phyloP scores from a whole-genome alignment of 495 filamentous ascomycete genomes.

The Neurospora pannonica region DNA sequence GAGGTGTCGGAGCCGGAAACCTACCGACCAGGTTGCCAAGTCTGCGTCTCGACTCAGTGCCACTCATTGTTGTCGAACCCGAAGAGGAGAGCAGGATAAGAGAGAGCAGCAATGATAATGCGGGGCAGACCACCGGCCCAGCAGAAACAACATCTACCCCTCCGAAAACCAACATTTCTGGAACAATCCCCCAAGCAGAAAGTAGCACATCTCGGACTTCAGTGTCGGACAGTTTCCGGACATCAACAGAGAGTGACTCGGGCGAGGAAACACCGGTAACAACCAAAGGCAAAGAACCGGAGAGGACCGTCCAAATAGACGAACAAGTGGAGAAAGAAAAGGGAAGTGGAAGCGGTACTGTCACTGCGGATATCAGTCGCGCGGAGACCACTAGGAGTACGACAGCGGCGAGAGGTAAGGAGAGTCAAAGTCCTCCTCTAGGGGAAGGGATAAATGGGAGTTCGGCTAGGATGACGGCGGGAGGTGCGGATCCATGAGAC shows the following conservation, averaged over 20 bases:
- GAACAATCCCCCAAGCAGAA: background rate
- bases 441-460: background rate
- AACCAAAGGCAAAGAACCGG: background rate
- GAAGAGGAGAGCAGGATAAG: background rate
- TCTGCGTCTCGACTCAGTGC: background rate
- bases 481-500: background rate
- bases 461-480: background rate
- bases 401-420: background rate
- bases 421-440: background rate
- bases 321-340: background rate
- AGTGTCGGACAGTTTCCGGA: background rate
- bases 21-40: background rate
- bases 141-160: background rate
- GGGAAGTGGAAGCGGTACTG: background rate
- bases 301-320: background rate
- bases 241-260: background rate
- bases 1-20: background rate
- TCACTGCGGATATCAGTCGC: background rate
- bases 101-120: background rate
- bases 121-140: background rate
- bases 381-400: background rate
- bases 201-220: background rate
- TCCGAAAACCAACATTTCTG: background rate
- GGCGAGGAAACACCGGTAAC: background rate
- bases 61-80: background rate